A percentile compares a stretch with the other conserved stretches of the same genome.
phyloP scores from a whole-genome alignment of 768 basidiomycete genomes.

The Amanita pseudoporphyria region DNA sequence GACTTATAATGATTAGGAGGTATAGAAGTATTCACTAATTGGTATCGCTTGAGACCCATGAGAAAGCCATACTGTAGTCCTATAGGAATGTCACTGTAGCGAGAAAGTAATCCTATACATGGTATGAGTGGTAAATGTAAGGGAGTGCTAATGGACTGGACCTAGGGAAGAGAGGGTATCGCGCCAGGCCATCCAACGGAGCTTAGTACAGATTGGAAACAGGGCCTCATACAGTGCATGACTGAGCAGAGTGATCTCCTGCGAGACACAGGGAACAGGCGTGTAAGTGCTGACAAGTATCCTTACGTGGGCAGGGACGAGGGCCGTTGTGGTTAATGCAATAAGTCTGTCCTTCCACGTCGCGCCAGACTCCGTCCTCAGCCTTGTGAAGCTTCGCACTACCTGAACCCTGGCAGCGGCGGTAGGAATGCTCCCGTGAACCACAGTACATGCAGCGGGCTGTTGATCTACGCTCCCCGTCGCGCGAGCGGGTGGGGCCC shows the following conservation, averaged over 20 bases:
- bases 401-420: not conserved
- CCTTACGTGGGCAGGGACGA: not conserved
- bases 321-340: conserved; percentile 2
- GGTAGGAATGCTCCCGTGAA: not conserved
- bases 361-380: not conserved
- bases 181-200: conserved; percentile 10
- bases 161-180: not conserved
- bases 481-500: not conserved
- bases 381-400: not conserved
- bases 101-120: not conserved
- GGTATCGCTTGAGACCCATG: conserved; percentile 9
- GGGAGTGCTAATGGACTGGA: not conserved
- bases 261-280: conserved; percentile 12
- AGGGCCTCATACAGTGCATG: conserved; percentile 2
- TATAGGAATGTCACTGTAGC: conserved; percentile 6
- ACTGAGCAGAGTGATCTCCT: conserved; percentile 8
- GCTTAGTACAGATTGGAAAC: conserved; percentile 13
- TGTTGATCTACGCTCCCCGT: not conserved
- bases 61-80: conserved; percentile 14
- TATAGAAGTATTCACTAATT: conserved; percentile 6
- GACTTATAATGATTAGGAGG: conserved; percentile 12
- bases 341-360: not conserved
- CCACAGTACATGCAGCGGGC: not conserved
- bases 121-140: not conserved
- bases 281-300: conserved; percentile 6